Conservation (phyloP, 306 rosid genomes). For the Quercus agrifolia region DNA sequence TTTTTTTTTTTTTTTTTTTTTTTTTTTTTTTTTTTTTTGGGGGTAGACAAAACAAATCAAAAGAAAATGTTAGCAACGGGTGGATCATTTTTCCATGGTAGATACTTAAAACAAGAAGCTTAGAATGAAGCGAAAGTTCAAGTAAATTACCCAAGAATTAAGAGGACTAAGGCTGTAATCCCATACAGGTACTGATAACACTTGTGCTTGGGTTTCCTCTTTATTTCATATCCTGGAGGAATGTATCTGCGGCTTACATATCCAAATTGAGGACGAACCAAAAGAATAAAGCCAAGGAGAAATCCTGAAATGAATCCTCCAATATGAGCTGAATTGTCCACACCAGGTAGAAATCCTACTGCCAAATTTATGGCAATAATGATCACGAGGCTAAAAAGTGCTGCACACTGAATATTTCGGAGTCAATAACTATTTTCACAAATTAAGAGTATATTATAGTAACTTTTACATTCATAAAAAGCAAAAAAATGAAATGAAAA, state of each 20-base stretch:
- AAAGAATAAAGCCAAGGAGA: constrained; percentile 69
- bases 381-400: constrained; percentile 47
- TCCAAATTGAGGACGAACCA: constrained; percentile 84
- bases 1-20: not conserved
- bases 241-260: constrained; percentile 53
- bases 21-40: not conserved
- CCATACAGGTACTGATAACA: constrained; percentile 60
- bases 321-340: constrained; percentile 87
- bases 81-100: not conserved
- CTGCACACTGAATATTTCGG: constrained; percentile 56
- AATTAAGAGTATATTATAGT: not conserved
- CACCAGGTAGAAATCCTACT: constrained; percentile 76
- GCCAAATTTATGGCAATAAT: constrained; percentile 67
- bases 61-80: constrained; percentile 4
- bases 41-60: not conserved
- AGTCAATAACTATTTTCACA: not conserved
- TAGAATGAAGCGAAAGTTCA: not conserved
- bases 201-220: constrained; percentile 55
- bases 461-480: not conserved
- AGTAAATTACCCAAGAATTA: constrained; percentile 54
- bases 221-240: constrained; percentile 54
- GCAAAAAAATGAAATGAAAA: not conserved
- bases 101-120: not conserved
- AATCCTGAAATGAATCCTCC: constrained; percentile 83
- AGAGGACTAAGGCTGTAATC: constrained; percentile 31